Conservation (phyloP, 1,139 yeast genomes). For the Pneumocystis jirovecii region DNA sequence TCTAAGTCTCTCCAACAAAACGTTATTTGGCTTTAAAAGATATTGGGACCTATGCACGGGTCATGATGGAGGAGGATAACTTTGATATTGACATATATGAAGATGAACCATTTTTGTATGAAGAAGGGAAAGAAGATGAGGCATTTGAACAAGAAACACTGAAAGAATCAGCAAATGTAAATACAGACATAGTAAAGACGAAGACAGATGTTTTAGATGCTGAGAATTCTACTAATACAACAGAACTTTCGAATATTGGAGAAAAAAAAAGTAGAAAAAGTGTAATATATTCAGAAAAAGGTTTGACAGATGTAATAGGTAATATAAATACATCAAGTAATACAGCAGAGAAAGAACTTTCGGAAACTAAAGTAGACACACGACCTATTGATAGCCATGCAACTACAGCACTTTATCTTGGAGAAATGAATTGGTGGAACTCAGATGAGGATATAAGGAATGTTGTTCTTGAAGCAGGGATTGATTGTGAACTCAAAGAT, state of each 20-base stretch:
- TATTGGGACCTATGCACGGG: background rate
- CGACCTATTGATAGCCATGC: conserved; percentile 15
- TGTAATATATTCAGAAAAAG: background rate
- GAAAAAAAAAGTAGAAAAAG: background rate
- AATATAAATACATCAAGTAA: background rate
- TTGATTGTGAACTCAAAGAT: conserved; percentile 17
- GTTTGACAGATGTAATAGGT: background rate
- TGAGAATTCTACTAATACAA: background rate
- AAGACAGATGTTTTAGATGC: background rate
- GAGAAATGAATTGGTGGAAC: conserved; percentile 23
- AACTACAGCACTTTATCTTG: conserved; percentile 17
- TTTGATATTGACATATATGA: conserved; percentile 21
- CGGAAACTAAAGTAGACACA: conserved; percentile 4
- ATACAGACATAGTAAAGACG: conserved; percentile 1
- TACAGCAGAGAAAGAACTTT: conserved; percentile 5
- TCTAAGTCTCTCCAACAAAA: background rate
- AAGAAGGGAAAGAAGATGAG: background rate
- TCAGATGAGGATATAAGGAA: conserved; percentile 24
- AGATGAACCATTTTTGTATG: conserved; percentile 15
- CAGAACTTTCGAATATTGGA: background rate
- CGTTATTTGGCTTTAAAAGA: background rate
- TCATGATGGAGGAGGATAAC: conserved; percentile 7
- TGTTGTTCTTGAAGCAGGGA: conserved; percentile 19
- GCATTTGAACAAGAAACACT: background rate
- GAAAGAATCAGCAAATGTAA: background rate